A percentile compares a stretch with the other conserved stretches of the same genome.
phyloP scores from a whole-genome alignment of 2,329 filamentous ascomycete species.

The Aureobasidium sp. region DNA sequence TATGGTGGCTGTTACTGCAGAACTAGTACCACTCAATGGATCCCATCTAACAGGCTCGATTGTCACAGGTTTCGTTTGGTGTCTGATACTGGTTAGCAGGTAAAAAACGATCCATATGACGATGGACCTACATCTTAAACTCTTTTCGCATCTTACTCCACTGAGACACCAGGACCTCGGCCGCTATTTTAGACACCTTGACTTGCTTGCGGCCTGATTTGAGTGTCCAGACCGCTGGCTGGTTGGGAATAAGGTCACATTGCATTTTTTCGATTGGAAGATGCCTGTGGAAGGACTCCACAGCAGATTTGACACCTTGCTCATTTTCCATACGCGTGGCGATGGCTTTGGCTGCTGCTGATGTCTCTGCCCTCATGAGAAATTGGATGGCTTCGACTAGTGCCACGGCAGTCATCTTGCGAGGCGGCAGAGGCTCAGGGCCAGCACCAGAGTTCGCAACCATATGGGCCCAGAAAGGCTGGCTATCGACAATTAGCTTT shows the following conservation, averaged over 20 bases:
- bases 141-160: conserved; percentile 76
- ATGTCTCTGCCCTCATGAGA: conserved; percentile 45
- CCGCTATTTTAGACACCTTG: not conserved
- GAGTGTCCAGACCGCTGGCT: conserved; percentile 79
- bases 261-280: conserved; percentile 72
- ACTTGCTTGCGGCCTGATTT: conserved; percentile 62
- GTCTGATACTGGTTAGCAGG: not conserved
- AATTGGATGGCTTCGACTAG: conserved; percentile 52
- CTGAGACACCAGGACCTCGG: conserved; percentile 58
- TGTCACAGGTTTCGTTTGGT: not conserved
- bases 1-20: conserved; percentile 42
- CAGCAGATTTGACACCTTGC: conserved; percentile 45
- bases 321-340: conserved; percentile 48
- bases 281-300: conserved; percentile 50
- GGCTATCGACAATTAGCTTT: conserved; percentile 25
- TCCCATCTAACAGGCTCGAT: not conserved
- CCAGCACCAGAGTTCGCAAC: conserved; percentile 56
- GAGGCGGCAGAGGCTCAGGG: conserved; percentile 52
- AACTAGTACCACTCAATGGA: not conserved
- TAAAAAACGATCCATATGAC: too few species aligned
- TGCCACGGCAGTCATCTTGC: conserved; percentile 47
- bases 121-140: conserved; percentile 54
- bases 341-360: conserved; percentile 42
- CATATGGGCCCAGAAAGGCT: conserved; percentile 63
- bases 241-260: conserved; percentile 73